Percentiles rank a stretch among this genome's conserved stretches.
Evolutionary conservation across 805 yeast species (phyloP).

Genomic region (Komagataella mondaviorum): DNA sequence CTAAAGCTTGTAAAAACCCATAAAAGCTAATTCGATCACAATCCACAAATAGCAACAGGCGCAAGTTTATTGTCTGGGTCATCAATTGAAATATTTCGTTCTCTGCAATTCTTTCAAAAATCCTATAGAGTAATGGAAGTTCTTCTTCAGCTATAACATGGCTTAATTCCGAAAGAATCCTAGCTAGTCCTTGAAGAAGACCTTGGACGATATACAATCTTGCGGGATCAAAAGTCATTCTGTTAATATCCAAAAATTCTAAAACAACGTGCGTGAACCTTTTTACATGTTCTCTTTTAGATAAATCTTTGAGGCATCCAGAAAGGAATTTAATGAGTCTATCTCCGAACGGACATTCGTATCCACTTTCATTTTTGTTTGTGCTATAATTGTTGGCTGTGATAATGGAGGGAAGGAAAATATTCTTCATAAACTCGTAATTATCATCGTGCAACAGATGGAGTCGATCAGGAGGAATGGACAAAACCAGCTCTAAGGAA

Average conservation of each 20-base stretch:
- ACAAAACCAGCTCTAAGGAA: constrained; percentile 39
- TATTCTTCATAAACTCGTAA: constrained; percentile 23
- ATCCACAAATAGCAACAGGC: constrained; percentile 26
- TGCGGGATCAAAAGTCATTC: constrained; percentile 55
- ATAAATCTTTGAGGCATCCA: not conserved
- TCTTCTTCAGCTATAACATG: not conserved
- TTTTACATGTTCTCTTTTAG: not conserved
- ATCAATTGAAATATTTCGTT: constrained; percentile 33
- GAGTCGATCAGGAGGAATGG: constrained; percentile 32
- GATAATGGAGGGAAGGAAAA: constrained; percentile 47
- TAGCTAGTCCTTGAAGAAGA: constrained; percentile 29
- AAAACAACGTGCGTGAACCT: constrained; percentile 14
- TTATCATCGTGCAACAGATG: constrained; percentile 27
- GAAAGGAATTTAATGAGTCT: constrained; percentile 31
- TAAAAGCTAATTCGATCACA: constrained; percentile 7
- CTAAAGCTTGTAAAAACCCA: not conserved
- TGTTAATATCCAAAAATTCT: constrained; percentile 29
- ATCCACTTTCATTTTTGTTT: constrained; percentile 18
- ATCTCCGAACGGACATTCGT: constrained; percentile 46
- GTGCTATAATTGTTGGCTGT: constrained; percentile 44
- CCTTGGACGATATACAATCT: constrained; percentile 50
- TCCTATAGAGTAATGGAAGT: constrained; percentile 14
- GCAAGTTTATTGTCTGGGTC: constrained; percentile 37
- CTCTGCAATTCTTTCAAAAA: constrained; percentile 20
- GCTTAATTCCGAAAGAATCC: constrained; percentile 9